Evolutionary conservation across 1,284 basidiomycete genomes (phyloP).

Genomic region (Serendipita sp.): DNA sequence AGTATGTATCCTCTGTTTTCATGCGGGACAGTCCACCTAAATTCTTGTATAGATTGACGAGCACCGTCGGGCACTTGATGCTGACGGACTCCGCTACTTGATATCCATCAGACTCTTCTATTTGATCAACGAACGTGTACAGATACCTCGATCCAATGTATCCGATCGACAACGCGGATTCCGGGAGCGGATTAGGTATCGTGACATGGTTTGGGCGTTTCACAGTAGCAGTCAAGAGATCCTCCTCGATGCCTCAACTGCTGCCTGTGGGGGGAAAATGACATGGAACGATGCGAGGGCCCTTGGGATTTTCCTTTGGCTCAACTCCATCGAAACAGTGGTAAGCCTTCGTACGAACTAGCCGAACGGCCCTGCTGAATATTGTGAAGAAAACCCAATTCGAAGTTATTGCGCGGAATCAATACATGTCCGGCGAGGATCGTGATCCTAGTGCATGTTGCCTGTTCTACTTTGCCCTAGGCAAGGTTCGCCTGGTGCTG

Average conservation of each 20-base stretch:
- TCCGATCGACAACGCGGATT: conserved; percentile 21
- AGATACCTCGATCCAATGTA: background rate
- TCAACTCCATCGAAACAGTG: conserved; percentile 60
- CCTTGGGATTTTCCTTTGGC: conserved; percentile 80
- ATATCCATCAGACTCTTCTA: conserved; percentile 78
- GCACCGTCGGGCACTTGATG: conserved; percentile 71
- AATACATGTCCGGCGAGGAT: conserved; percentile 74
- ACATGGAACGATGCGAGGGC: conserved; percentile 76
- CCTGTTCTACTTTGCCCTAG: conserved; percentile 87
- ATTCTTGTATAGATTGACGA: conserved; percentile 53
- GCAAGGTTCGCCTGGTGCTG: conserved; percentile 82
- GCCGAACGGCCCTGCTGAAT: background rate
- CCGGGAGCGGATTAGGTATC: conserved; percentile 65
- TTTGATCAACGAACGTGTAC: conserved; percentile 41
- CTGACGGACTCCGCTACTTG: conserved; percentile 80
- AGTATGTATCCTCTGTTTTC: conserved; percentile 29
- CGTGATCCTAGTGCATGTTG: conserved; percentile 85
- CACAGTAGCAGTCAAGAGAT: conserved; percentile 86
- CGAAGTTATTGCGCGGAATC: conserved; percentile 83
- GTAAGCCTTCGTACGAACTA: conserved; percentile 30
- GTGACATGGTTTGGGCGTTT: conserved; percentile 91
- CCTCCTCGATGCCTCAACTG: conserved; percentile 53
- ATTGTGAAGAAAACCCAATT: conserved; percentile 53
- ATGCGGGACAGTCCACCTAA: conserved; percentile 8
- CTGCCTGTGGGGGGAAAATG: conserved; percentile 71